Evolutionary conservation across 2,329 filamentous ascomycete species (phyloP), one percentile per base, ranked within the genome.

Genomic region (Penicillium occitanis): DNA sequence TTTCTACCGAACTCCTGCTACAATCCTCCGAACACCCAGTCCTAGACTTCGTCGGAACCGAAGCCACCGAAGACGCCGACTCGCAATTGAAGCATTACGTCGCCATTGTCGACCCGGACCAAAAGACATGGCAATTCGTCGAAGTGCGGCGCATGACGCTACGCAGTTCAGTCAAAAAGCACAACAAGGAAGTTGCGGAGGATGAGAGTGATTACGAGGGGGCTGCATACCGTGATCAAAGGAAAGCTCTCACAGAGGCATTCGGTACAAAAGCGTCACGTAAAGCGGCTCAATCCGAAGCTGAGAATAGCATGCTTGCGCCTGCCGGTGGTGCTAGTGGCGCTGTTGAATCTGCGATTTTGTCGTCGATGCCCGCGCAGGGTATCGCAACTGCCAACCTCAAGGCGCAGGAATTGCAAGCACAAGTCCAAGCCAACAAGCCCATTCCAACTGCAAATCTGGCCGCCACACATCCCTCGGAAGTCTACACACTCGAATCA

Each of bases 11-110:
- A 64, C 73, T 88, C 6, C 80, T 89, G 42, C 81, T 89, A 10
- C 86, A 89, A 67, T 87, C 87, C 5, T 87, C 86, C 30, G 78
- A 84, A 59, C 87, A 89, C 69, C 79, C 84, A 14, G 85, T 83
- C 62, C 80, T 89, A 63, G 86, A 89, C 75, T 89, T 87, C 70
- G 80, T 81, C 22, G 87, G 84, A 25, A 79, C 78, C 42, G 80
- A 82, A 70, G 78, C 77, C 33, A 81, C 83, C 66, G 82, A 85
- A 64, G 78, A 80, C 48, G 79, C 82, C 60, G 83, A 87, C 66
- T 82, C 81, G 35, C 77, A 83, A 67, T 74, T 86, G 65, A 84
- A 85, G 69, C 86, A 89, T 76, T 90, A 89, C 70, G 75, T 88
- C 67, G 87, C 85, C 61, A 79, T 89, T 51, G 87, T 83, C 70